Base-by-base conservation (phyloP, 2,329 filamentous ascomycete genomes). In the Dothistroma pini region DNA sequence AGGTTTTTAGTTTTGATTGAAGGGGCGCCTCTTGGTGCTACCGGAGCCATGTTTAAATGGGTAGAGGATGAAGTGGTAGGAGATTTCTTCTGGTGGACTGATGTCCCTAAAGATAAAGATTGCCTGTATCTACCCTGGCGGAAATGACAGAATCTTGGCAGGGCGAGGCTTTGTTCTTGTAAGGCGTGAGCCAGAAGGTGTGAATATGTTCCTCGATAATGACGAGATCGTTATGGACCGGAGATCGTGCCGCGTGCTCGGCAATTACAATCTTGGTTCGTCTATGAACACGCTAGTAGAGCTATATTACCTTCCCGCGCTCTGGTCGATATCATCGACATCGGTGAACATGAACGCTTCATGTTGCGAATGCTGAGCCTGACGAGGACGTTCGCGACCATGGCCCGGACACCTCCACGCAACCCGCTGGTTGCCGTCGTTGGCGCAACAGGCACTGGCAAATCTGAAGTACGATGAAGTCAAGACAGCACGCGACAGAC, bases 361-460 rank as follows among this genome's bases (percentile, higher is more conserved):
- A 59, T 59, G 51, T 48, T 65, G 61, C 60, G 59, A 22, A 4
- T 29, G n/a, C 56, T 34, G 50, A 35, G 56, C 56, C 50, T 51
- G 41, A 22, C 22, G 21, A 57, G 59, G 49, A 55, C 58, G 35
- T 34, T 59, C 25, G 57, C 61, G 4, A 66, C 19, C 7, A 71
- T 70, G 69, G 62, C 67, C 21, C 67, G 64, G 22, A 22, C 54
- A 29, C 66, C 65, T 38, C 68, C 66, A n/a, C 61, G 51, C 10
- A 62, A 64, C 12, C 89, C 91, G 25, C 78, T 97, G 64, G 82
- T 97, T 70, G 87, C 91, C 54, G 84, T 97, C 63, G 82, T 97
- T 54, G 93, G 93, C 68, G 90, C 93, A 53, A 97, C 93, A 10
- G 93, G 93, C 60, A 97, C 93, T 1, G 93, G 93, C 64, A 96